Base-by-base conservation (phyloP, 345 rosid species). In the Anastatica hierochuntica region DNA sequence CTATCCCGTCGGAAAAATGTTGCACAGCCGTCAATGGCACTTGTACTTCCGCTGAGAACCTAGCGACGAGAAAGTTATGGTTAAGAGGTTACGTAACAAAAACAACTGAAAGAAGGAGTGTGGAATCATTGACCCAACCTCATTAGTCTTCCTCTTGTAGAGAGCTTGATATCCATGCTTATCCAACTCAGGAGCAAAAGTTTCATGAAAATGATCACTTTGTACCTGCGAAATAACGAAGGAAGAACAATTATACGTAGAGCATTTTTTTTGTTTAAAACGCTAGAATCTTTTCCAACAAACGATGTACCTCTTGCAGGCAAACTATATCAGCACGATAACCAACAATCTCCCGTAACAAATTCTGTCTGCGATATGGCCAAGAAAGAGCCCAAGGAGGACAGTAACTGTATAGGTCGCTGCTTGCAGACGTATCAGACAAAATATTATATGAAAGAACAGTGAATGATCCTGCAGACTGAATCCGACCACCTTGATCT, bases 371-470 rank as follows among this genome's bases (percentile, higher is more conserved):
- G 34, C 99, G 90, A 62, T 94, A 94, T 13, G 90, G 81, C 99
- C 99, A 94, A 16, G 99, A 83, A 66, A 94, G 95, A 58, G 99
- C 95, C 97, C 99, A 94, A n/a, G 96, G 80, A 53, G 98, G 98
- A 63, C 97, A 92, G 54, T 83, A 92, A 35, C 94, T 77, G 62
- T 88, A 88, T 14, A 74, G 47, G 44, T 85, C 97, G 33, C 76
- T 85, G 50, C 82, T 77, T 37, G 98, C 94, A 62, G 74, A 80
- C 6, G 73, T 68, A 58, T 92, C 98, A 43, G 97, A 80, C 60
- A 88, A 76, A 39, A 88, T 83, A 79, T 88, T 92, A 75, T 92
- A 92, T 9, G 98, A 92, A 36, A 88, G 94, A 43, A 92, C 97
- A 62, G 96, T 78, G 56, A 92, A 92, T 36, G 82, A 83, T 55